Conservation (phyloP, 257 asterid genomes). For the Plectranthus barbatus region DNA sequence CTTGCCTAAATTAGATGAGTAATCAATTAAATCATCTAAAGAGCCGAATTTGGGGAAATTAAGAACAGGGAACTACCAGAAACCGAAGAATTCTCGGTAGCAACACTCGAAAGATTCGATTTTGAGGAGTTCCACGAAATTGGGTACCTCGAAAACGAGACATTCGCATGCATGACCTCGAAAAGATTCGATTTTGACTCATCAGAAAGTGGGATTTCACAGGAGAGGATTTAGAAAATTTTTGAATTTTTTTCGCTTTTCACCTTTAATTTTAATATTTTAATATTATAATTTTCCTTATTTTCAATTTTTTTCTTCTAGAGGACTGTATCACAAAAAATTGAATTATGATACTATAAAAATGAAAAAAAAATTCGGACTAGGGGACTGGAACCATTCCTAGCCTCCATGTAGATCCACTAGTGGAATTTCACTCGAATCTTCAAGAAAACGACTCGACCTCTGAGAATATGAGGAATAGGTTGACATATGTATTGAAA, state of each 20-base stretch:
- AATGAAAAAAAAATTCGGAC: too few species aligned
- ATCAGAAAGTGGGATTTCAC: not conserved
- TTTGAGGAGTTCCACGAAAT: not conserved
- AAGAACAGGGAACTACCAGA: not conserved
- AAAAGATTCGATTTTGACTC: constrained; percentile 1
- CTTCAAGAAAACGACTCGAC: not conserved
- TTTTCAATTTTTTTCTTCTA: too few species aligned
- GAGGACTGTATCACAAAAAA: too few species aligned
- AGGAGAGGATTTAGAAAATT: constrained; percentile 1
- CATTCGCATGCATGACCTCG: constrained; percentile 2
- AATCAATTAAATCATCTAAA: not conserved
- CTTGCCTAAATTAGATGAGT: constrained; percentile 3
- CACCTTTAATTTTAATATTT: too few species aligned
- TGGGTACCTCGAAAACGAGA: not conserved
- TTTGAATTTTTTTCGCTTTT: too few species aligned
- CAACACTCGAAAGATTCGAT: not conserved
- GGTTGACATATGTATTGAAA: too few species aligned
- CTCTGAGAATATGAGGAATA: not conserved
- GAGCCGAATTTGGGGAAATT: not conserved
- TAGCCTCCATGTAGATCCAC: too few species aligned
- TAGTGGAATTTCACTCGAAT: too few species aligned
- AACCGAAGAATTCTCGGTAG: not conserved
- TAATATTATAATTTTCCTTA: too few species aligned
- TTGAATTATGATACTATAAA: too few species aligned
- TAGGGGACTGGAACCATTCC: too few species aligned